Evolutionary conservation across 164 flowering plant genomes (phyloP), one percentile per base, ranked within the genome.

Genomic region (Nelumbo lutea): DNA sequence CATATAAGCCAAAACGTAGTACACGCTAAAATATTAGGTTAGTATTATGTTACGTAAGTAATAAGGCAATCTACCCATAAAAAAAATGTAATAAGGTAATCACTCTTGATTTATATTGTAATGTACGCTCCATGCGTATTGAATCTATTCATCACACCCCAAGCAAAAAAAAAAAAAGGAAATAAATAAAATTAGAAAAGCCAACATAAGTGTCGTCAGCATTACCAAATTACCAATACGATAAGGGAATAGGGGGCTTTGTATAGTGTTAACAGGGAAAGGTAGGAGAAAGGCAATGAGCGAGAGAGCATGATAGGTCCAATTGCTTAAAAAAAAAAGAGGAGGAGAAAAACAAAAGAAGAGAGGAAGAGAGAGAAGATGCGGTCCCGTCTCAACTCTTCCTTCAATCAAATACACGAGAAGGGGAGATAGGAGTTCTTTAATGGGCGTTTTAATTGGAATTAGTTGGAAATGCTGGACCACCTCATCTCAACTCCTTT

Each of bases 391-490:
- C 27, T 27, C 27, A 27, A 27, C 27, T 27, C 27, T 27, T 46
- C 48, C 9, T 58, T 56, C 38, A 9, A 51, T 70, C 66, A 50
- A 75, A 65, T 71, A 44, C 64, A 59, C 64, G 57, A 53, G 47
- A 15, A 48, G 11, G 70, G 40, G 59, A 72, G 70, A 44, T 63
- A 52, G 59, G 47, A 11, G 63, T 70, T 67, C 27, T 56, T 56
- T 56, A 56, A 7, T 56, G 15, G 38, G 65, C 43, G 66, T 69
- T 72, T 53, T 59, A 39, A 58, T 56, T 63, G 63, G 69, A 68
- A 79, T 66, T 68, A 65, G 76, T 77, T 79, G 75, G 75, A 72
- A 78, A 73, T 15, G 57, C 42, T 69, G 88, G 88, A 85, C 88
- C 89, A 85, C 85, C 51, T 68, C 71, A 57, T 65, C 81, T 71